Conservation (phyloP, 306 rosid species). For the Oemleria cerasiformis region DNA sequence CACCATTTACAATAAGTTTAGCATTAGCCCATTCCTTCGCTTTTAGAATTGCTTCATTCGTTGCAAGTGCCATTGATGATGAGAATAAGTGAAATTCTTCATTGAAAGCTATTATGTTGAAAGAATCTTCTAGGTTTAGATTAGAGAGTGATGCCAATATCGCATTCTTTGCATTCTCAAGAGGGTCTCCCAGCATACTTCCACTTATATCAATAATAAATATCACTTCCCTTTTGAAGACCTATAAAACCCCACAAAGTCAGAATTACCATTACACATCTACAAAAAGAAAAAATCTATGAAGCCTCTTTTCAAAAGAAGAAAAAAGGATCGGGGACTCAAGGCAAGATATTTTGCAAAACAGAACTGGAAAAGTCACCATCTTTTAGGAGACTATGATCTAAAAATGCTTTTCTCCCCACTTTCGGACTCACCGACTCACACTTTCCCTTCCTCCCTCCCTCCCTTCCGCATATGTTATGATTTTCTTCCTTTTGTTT, state of each 20-base stretch:
- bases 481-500: background rate
- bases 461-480: background rate
- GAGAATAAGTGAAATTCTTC: constrained; percentile 57
- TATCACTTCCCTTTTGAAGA: constrained; percentile 70
- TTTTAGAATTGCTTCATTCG: constrained; percentile 49
- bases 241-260: constrained; percentile 46
- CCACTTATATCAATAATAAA: constrained; percentile 74
- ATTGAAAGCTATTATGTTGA: constrained; percentile 77
- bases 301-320: constrained; percentile 6
- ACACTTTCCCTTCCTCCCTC: background rate
- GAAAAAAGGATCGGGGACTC: background rate
- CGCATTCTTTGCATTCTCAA: constrained; percentile 67
- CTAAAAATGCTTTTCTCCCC: background rate
- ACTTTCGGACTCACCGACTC: background rate
- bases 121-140: constrained; percentile 57
- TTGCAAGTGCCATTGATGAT: constrained; percentile 60
- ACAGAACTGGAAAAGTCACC: background rate
- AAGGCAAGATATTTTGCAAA: background rate
- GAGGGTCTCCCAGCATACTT: constrained; percentile 84
- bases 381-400: background rate
- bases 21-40: constrained; percentile 61
- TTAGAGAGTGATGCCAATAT: constrained; percentile 63
- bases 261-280: background rate
- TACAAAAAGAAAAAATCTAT: background rate
- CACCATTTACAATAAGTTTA: constrained; percentile 58